Conservation (phyloP, 108 stramenopile genomes). For the Aurantiochytrium sp. region DNA sequence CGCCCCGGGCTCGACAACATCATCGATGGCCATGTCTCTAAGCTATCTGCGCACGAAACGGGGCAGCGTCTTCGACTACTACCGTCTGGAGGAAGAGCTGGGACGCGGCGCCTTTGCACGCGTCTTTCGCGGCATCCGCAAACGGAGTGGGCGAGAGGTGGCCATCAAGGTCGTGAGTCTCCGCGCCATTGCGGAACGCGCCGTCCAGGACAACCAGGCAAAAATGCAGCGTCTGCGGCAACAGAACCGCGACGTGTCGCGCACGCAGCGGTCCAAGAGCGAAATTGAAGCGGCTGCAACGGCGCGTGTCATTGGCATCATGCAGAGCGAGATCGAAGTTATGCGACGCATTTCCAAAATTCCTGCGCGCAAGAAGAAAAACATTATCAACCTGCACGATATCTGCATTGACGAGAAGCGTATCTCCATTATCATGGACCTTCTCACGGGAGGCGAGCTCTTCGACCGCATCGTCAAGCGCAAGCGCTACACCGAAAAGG, state of each 20-base stretch:
- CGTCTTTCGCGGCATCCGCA: background rate
- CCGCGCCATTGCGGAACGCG: background rate
- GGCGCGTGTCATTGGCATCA: background rate
- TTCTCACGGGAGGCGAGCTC: conserved; percentile 78
- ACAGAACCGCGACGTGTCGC: background rate
- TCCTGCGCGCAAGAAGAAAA: background rate
- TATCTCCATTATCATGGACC: conserved; percentile 64
- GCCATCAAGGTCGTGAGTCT: background rate
- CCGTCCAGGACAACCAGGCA: background rate
- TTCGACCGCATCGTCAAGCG: conserved; percentile 87
- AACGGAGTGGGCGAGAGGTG: background rate
- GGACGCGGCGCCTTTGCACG: background rate
- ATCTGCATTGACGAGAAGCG: background rate
- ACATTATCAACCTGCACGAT: background rate
- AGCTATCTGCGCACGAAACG: background rate
- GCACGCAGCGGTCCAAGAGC: background rate
- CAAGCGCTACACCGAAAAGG: conserved; percentile 80
- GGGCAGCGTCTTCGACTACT: background rate
- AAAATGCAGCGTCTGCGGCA: background rate
- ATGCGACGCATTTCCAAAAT: background rate
- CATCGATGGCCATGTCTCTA: background rate
- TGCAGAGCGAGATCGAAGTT: conserved; percentile 7
- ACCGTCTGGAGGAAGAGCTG: background rate
- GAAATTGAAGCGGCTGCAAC: background rate
- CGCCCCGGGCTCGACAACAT: background rate